Conservation (phyloP, 768 basidiomycete species). For the Auricularia cornea region DNA sequence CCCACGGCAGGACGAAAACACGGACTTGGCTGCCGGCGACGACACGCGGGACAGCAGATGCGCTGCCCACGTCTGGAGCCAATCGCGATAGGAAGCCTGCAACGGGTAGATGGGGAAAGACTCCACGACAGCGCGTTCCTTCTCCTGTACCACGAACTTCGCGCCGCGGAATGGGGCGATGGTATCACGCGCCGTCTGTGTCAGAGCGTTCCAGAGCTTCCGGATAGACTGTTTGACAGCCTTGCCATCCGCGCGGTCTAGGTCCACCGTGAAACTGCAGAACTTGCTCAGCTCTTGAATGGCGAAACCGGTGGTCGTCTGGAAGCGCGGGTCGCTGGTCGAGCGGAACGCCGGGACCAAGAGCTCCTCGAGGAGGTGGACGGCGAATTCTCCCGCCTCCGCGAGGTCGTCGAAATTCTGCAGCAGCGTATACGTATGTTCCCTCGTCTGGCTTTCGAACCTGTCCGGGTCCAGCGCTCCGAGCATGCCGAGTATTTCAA, state of each 20-base stretch:
- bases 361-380: conserved; percentile 78
- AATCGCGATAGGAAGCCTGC: conserved; percentile 83
- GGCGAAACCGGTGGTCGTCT: conserved; percentile 78
- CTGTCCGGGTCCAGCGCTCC: conserved; percentile 96
- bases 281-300: conserved; percentile 87
- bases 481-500: conserved; percentile 83
- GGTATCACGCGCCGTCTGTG: conserved; percentile 78
- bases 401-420: conserved; percentile 73
- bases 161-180: conserved; percentile 75
- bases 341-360: conserved; percentile 87
- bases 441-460: conserved; percentile 54
- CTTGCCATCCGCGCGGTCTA: conserved; percentile 40
- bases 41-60: conserved; percentile 65
- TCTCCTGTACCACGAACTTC: conserved; percentile 47
- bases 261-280: conserved; percentile 75
- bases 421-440: conserved; percentile 61
- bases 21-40: conserved; percentile 45
- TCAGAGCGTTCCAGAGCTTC: conserved; percentile 68
- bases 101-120: conserved; percentile 71
- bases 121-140: conserved; percentile 20
- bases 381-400: conserved; percentile 70
- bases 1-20: conserved; percentile 74
- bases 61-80: conserved; percentile 86
- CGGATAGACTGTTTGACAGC: conserved; percentile 47
- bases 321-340: conserved; percentile 89